Evolutionary conservation across 176 grass and related monocot species (phyloP).

Genomic region (Eleusine indica): DNA sequence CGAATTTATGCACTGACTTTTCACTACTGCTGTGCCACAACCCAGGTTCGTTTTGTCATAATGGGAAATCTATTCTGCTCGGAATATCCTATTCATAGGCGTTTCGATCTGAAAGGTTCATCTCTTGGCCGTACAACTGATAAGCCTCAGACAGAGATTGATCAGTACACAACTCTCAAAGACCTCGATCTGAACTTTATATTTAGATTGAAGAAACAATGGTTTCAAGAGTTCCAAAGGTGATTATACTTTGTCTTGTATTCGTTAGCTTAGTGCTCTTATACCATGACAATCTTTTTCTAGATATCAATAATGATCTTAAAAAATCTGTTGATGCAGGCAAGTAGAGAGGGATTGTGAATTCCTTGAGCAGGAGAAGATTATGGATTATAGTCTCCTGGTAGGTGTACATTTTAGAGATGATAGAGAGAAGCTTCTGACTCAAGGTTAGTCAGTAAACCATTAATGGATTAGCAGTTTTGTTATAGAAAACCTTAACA

Average conservation of each 20-base stretch:
- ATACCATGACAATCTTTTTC: neutral
- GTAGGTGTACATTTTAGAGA: no score
- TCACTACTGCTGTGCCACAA: neutral
- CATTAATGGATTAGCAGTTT: neutral
- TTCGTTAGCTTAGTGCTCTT: neutral
- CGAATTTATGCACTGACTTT: constrained; percentile 28
- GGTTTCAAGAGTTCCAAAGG: constrained; percentile 96
- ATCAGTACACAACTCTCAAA: constrained; percentile 93
- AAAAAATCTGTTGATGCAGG: neutral
- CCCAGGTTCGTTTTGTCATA: constrained; percentile 96
- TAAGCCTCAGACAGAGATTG: constrained; percentile 88
- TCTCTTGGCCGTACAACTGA: constrained; percentile 89
- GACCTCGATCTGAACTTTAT: constrained; percentile 99
- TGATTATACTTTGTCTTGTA: constrained; percentile 27
- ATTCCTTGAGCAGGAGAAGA: no score
- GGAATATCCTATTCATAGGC: constrained; percentile 72
- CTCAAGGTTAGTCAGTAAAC: neutral
- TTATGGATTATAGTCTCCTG: no score
- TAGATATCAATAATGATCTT: constrained; percentile 23
- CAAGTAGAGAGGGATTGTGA: no score
- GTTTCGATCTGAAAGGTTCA: constrained; percentile 97
- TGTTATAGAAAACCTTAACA: constrained; percentile 6
- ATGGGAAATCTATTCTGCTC: constrained; percentile 98
- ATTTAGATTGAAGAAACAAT: constrained; percentile 81
- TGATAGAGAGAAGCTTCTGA: no score